Evolutionary conservation across 2,329 filamentous ascomycete genomes (phyloP), one percentile per base, ranked within the genome.

Genomic region (Aureobasidium sp.): DNA sequence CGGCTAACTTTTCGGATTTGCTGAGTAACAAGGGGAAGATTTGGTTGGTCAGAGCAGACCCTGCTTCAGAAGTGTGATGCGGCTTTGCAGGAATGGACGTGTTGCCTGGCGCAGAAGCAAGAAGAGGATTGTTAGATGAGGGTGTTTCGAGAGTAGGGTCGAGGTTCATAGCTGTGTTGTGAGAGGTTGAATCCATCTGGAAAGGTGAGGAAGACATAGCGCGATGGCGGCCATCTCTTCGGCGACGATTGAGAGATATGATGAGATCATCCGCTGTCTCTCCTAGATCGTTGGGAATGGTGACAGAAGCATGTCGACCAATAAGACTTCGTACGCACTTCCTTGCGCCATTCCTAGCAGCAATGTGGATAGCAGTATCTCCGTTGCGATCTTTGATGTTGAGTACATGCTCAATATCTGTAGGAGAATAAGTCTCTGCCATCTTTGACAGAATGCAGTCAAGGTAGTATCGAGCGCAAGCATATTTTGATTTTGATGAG

Each of bases 361-460:
- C 90, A 63, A 90, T 87, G 70, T 92, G 87, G 10, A 93, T 91
- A 0, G 94, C 92, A 0, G 94, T 97, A 72, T 99, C 95, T 44
- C 93, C 93, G 44, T 92, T 87, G 32, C 87, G 80, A 73, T 99
- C 93, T 70, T 92, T 89, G 9, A 86, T 82, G 69, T 96, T 91
- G 12, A 99, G 79, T 12, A 97, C 77, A 52, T 85, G 80, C 64
- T 92, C 89, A 52, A 97, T 85, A 62, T 90, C 86, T 62, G 87
- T 84, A 9, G 87, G 87, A 5, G 90, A 85, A 67, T 89, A 85
- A 0, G 86, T 85, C 69, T 95, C 90, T 65, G 87, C 85, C 64
- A 99, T 84, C 73, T 88, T 92, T 74, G 95, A 93, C 61, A 97
- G 81, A 65, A 97, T 87, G 66, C 88, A 88, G 73, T 97, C 93